Evolutionary conservation across 306 rosid species (phyloP).

Genomic region (Sesbania bispinosa): DNA sequence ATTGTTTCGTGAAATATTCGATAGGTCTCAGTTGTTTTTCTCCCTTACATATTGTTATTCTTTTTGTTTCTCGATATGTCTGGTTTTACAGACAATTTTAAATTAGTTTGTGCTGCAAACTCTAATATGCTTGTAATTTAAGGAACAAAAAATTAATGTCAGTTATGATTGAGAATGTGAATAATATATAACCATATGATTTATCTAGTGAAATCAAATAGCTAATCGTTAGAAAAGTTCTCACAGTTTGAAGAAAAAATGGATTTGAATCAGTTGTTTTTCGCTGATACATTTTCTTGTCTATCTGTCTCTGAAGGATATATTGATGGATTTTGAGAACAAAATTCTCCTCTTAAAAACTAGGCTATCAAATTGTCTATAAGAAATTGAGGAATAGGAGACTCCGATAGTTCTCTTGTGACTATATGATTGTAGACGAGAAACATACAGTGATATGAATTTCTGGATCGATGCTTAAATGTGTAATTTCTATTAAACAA

Average conservation of each 20-base stretch:
- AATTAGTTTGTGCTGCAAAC: background rate
- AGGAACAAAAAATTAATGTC: background rate
- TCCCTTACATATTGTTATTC: background rate
- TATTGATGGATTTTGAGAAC: background rate
- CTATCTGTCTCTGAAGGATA: too few species aligned
- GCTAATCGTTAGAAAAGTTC: background rate
- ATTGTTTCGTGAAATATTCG: background rate
- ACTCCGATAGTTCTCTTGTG: too few species aligned
- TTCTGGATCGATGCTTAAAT: too few species aligned
- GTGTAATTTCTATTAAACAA: too few species aligned
- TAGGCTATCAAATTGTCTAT: too few species aligned
- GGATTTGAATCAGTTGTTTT: background rate
- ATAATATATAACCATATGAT: background rate
- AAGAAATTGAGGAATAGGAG: too few species aligned
- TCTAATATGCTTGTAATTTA: background rate
- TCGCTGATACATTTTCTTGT: background rate
- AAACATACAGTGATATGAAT: too few species aligned
- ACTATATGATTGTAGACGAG: too few species aligned
- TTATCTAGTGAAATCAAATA: background rate
- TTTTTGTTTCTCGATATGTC: slow-evolving; percentile 7
- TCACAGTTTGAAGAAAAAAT: background rate
- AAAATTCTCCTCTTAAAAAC: too few species aligned
- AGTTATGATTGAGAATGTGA: background rate
- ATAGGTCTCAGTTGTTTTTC: background rate
- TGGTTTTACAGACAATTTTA: background rate